Base-by-base conservation (phyloP, 345 rosid species). In the Eucalyptus polybractea region DNA sequence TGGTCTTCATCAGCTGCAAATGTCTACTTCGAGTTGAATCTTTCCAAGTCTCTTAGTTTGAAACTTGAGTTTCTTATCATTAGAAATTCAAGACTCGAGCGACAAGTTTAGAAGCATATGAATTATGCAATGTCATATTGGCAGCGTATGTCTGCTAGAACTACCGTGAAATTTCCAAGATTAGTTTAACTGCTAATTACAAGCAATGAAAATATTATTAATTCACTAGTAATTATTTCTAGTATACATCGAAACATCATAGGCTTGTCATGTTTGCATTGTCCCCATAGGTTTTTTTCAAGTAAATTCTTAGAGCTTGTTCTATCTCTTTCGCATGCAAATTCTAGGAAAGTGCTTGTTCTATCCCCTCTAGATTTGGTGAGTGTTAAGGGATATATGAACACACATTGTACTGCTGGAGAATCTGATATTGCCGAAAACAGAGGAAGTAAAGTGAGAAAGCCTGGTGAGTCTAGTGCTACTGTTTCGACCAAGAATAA, bases 401-500 rank as follows among this genome's bases (percentile, higher is more conserved):
- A 12, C 10, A 49, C 50, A 49, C 13, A 49, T 49, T 49, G 5
- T 49, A 4, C 17, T 5, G 0, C 7, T 14, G 7, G 17, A 50
- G 17, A 50, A 50, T 50, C 51, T 14, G 1, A 7, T 50, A 50
- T 50, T 50, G 7, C 51, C 51, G 6, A 50, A 50, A 50, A 50
- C 1, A 5, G 17, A 50, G 17, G 17, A 50, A 50, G 3, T 50
- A 50, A 50, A 50, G 51, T 50, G 51, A 50, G 51, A 50, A 50
- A 50, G 17, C 51, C 17, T 50, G 0, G 51, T 50, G 17, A 50
- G 16, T 14, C 7, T 50, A 50, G 17, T 14, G 16, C 17, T 50
- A 1, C 3, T 50, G 6, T 50, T 50, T 50, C 3, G 0, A 15
- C 19, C 19, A 6, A 0, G 53, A 50, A 14, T 50, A 50, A 50